Evolutionary conservation across 2,329 filamentous ascomycete species (phyloP).

Genomic region (Monosporascus sp.): DNA sequence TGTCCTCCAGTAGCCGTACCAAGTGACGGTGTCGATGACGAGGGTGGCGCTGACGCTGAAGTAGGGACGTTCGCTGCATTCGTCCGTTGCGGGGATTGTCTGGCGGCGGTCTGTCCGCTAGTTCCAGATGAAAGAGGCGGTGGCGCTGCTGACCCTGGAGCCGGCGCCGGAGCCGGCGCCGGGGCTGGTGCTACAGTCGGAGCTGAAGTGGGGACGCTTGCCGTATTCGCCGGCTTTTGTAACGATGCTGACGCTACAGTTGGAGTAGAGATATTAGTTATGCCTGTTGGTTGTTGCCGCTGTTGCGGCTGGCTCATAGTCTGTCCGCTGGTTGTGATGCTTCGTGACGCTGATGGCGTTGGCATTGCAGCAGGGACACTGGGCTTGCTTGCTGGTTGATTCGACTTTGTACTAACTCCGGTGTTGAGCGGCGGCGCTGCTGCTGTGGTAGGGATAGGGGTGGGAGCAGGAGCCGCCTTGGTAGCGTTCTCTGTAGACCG

Average conservation of each 20-base stretch:
- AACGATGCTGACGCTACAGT: neutral
- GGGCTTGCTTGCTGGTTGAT: no score
- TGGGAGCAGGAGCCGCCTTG: neutral
- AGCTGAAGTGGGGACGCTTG: neutral
- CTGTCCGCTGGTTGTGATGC: neutral
- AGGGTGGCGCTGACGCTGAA: neutral
- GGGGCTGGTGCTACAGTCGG: neutral
- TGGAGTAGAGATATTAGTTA: neutral
- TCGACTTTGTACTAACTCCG: no score
- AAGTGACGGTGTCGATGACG: neutral
- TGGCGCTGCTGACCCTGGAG: neutral
- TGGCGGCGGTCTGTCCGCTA: neutral
- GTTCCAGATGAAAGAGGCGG: no score
- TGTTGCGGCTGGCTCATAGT: neutral
- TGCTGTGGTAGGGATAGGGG: neutral
- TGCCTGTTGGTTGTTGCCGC: neutral
- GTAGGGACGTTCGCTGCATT: neutral
- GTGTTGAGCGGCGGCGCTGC: neutral
- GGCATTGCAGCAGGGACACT: neutral
- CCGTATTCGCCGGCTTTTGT: neutral
- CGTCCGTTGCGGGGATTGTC: neutral
- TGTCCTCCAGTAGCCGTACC: neutral
- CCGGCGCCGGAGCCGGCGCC: neutral
- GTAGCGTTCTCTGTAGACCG: constrained; percentile 8
- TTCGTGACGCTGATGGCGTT: neutral